phyloP scores from a whole-genome alignment of 2,329 filamentous ascomycete species.

The Arachnomyces sp. region DNA sequence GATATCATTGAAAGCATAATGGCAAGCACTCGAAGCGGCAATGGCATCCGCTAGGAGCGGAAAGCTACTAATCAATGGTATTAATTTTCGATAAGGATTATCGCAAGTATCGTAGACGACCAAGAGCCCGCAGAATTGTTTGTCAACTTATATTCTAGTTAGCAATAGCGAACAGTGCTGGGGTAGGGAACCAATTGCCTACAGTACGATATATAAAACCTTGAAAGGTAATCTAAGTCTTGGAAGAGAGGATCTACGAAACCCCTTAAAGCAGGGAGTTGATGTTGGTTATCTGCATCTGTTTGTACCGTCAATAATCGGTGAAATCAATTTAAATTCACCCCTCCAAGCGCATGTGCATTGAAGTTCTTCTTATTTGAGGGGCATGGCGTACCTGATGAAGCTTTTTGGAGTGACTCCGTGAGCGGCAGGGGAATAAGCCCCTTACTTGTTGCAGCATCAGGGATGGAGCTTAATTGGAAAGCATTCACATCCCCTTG shows the following conservation, averaged over 20 bases:
- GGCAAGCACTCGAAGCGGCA: conserved; percentile 41
- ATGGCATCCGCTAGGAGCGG: conserved; percentile 40
- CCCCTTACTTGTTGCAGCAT: too few relatives aligned
- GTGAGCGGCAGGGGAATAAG: too few relatives aligned
- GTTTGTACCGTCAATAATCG: conserved; percentile 6
- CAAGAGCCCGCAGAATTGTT: conserved; percentile 36
- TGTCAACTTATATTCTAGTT: conserved; percentile 21
- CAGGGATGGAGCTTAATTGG: too few relatives aligned
- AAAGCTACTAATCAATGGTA: conserved; percentile 37
- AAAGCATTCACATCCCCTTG: too few relatives aligned
- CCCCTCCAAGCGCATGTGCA: too few relatives aligned
- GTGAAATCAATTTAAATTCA: too few relatives aligned
- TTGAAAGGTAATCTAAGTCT: conserved; percentile 35
- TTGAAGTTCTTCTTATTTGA: too few relatives aligned
- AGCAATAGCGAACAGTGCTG: background rate
- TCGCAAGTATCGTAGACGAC: conserved; percentile 39
- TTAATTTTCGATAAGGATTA: conserved; percentile 43
- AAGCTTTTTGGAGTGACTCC: too few relatives aligned
- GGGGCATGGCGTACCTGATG: too few relatives aligned
- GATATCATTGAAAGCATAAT: conserved; percentile 33
- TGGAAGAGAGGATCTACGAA: conserved; percentile 41
- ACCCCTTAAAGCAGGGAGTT: conserved; percentile 28
- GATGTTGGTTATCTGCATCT: conserved; percentile 9
- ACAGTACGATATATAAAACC: conserved; percentile 42
- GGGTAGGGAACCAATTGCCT: conserved; percentile 12